These are phyloP conservation scores for Talaromyces sp. DNA, from an alignment of 2,329 filamentous ascomycete species.

Conservation along the genomic window DNA sequence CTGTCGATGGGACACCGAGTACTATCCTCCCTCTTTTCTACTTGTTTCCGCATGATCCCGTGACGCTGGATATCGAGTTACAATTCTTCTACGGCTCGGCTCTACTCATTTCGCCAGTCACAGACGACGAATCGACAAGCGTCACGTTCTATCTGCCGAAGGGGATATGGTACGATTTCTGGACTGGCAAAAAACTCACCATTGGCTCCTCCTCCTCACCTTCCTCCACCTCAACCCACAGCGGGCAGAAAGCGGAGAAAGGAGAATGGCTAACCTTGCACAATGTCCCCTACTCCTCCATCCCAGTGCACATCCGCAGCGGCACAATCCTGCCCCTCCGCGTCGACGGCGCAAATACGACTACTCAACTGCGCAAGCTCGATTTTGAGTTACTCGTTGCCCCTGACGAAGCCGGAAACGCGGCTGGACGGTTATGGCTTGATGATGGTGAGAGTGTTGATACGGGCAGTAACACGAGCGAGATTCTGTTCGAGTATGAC, in stretches of 20 bases:
- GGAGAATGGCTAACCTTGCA: slow-evolving; percentile 41
- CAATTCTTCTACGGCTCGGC: slow-evolving; percentile 62
- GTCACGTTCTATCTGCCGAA: slow-evolving; percentile 58
- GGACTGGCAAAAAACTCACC: slow-evolving; percentile 37
- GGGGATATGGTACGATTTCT: slow-evolving; percentile 62
- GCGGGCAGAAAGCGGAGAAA: slow-evolving; percentile 33
- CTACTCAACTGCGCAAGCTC: slow-evolving; percentile 58
- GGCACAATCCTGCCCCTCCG: slow-evolving; percentile 60
- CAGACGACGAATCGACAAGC: slow-evolving; percentile 51
- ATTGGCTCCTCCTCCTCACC: slow-evolving; percentile 27
- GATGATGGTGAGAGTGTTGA: slow-evolving; percentile 20
- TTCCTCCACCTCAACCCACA: slow-evolving; percentile 22
- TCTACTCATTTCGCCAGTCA: slow-evolving; percentile 59
- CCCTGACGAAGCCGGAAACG: slow-evolving; percentile 40
- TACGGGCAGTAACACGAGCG: slow-evolving; percentile 46
- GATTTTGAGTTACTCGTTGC: slow-evolving; percentile 72
- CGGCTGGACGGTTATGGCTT: slow-evolving; percentile 14
- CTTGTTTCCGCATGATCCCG: slow-evolving; percentile 60
- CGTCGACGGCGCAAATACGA: slow-evolving; percentile 57
- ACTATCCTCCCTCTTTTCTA: slow-evolving; percentile 70
- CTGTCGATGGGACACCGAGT: slow-evolving; percentile 59
- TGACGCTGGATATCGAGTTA: slow-evolving; percentile 53
- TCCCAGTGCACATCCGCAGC: slow-evolving; percentile 63
- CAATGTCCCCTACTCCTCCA: slow-evolving; percentile 51
- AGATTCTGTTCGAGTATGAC: slow-evolving; percentile 56